Evolutionary conservation across 2,329 filamentous ascomycete species (phyloP).

Genomic region (Fusarium newnesense): DNA sequence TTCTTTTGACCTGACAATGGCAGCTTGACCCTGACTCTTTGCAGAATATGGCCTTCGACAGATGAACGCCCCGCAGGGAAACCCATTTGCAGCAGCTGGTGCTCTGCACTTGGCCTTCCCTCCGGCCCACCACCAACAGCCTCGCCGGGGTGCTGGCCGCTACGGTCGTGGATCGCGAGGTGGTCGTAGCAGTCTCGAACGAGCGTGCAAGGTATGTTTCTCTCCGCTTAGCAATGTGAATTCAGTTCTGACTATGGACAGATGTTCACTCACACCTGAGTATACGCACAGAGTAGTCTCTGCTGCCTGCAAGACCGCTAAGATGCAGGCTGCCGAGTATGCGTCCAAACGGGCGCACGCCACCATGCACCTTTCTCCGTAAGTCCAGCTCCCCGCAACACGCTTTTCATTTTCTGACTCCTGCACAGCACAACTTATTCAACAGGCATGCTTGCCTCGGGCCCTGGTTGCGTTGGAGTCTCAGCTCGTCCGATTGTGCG

Average conservation of each 20-base stretch:
- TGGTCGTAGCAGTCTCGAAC: not conserved
- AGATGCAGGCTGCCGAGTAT: too few relatives aligned
- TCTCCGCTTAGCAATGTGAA: not conserved
- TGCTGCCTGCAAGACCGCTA: too few relatives aligned
- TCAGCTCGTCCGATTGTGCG: not conserved
- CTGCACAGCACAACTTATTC: not conserved
- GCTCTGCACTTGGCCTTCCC: constrained; percentile 28
- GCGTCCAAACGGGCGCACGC: too few relatives aligned
- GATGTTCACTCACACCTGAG: not conserved
- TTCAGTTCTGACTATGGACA: not conserved
- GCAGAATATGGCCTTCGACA: not conserved
- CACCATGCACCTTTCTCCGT: not conserved
- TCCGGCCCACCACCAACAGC: constrained; percentile 44
- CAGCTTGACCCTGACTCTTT: not conserved
- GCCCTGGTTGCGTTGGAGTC: constrained; percentile 1
- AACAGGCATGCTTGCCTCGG: not conserved
- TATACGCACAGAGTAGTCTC: too few relatives aligned
- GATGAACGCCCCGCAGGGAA: constrained; percentile 40
- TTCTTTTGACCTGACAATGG: not conserved
- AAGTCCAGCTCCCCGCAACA: not conserved
- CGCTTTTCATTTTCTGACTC: not conserved
- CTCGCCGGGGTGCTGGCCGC: too few relatives aligned
- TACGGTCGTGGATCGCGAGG: too few relatives aligned
- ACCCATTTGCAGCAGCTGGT: not conserved
- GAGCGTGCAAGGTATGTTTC: not conserved